phyloP scores from a whole-genome alignment of 495 filamentous ascomycete species.

The Aspergillus ostianus region DNA sequence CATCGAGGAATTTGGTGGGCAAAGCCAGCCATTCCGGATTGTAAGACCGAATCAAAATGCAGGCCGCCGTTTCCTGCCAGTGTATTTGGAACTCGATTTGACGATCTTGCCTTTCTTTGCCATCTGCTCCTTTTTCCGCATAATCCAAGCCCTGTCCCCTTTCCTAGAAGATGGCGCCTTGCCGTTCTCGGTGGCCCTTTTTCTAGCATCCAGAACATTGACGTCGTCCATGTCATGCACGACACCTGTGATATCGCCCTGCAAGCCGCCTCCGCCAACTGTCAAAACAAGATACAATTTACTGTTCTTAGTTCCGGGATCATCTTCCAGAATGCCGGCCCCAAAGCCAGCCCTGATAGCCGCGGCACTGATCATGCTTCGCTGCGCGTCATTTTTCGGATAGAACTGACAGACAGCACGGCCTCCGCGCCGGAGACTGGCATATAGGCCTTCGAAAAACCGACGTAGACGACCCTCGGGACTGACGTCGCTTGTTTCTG shows the following conservation, averaged over 20 bases:
- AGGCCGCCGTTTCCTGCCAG: conserved; percentile 76
- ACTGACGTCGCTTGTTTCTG: conserved; percentile 79
- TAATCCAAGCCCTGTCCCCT: conserved; percentile 85
- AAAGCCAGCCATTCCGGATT: conserved; percentile 2
- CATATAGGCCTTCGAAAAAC: conserved; percentile 93
- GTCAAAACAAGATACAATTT: conserved; percentile 95
- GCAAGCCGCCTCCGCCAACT: conserved; percentile 75
- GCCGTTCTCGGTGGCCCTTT: conserved; percentile 44
- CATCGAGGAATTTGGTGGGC: background rate
- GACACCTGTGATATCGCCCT: conserved; percentile 80
- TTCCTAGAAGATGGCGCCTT: conserved; percentile 58
- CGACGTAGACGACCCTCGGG: conserved; percentile 70
- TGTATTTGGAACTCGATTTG: conserved; percentile 87
- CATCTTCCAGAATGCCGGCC: conserved; percentile 91
- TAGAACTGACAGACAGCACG: conserved; percentile 97
- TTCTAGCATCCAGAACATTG: conserved; percentile 70
- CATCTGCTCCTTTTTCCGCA: conserved; percentile 95
- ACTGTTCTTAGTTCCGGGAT: conserved; percentile 88
- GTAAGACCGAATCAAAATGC: conserved; percentile 41
- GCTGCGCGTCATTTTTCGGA: conserved; percentile 89
- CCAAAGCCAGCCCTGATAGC: conserved; percentile 94
- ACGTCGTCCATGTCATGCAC: conserved; percentile 86
- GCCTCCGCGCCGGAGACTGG: conserved; percentile 77
- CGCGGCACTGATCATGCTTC: conserved; percentile 83
- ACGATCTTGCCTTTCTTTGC: conserved; percentile 91